These are phyloP conservation scores for Nemania sp. DNA, from an alignment of 2,329 filamentous ascomycete genomes.

Conservation along the genomic window DNA sequence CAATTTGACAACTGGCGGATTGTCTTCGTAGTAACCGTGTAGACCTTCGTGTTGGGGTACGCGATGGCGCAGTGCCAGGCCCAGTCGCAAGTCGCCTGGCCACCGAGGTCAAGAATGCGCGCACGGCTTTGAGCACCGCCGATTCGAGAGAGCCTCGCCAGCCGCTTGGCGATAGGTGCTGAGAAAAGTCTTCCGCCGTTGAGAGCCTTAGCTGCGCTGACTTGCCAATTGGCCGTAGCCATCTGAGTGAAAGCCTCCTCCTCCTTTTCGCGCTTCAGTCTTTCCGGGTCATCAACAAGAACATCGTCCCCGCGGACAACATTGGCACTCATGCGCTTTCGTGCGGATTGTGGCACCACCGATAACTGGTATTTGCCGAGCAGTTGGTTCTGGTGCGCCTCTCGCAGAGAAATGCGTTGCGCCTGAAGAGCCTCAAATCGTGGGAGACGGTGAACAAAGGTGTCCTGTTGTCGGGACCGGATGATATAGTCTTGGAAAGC, in stretches of 20 bases:
- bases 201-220: conserved; percentile 62
- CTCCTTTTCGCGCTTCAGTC: conserved; percentile 73
- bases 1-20: conserved; percentile 71
- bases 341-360: conserved; percentile 68
- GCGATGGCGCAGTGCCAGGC: conserved; percentile 90
- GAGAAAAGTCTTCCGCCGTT: conserved; percentile 67
- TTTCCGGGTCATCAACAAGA: conserved; percentile 64
- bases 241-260: conserved; percentile 77
- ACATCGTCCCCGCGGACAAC: conserved; percentile 73
- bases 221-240: conserved; percentile 62
- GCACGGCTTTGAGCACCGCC: conserved; percentile 56
- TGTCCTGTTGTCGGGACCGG: conserved; percentile 68
- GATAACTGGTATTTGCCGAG: conserved; percentile 83
- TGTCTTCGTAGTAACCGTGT: conserved; percentile 79
- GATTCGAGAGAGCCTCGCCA: conserved; percentile 58
- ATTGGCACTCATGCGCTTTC: conserved; percentile 71
- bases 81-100: conserved; percentile 87
- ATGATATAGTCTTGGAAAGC: conserved; percentile 78
- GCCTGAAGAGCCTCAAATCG: conserved; percentile 89
- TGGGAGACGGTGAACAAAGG: conserved; percentile 80
- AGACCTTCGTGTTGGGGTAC: conserved; percentile 83
- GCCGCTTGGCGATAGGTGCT: conserved; percentile 64
- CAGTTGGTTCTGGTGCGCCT: conserved; percentile 77
- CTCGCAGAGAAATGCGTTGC: conserved; percentile 72
- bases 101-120: conserved; percentile 80